Evolutionary conservation across 75 land plant species (phyloP), one percentile per base, ranked within the genome.

Genomic region (Pinus albicaulis): DNA sequence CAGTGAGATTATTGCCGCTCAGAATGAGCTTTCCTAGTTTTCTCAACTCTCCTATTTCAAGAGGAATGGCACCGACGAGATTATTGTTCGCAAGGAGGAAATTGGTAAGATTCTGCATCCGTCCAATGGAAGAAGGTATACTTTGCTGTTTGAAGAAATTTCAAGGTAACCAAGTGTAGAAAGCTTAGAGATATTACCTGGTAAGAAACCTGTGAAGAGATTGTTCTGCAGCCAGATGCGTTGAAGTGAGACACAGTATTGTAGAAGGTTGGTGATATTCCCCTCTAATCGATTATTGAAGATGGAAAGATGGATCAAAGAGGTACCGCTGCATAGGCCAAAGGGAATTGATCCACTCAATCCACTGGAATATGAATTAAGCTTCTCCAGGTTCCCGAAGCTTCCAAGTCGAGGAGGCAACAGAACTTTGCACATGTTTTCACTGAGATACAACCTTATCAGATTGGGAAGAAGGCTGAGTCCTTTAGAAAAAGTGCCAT

Each of bases 61-160:
- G 55, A n/a, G 95, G 95, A 44, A 92, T 74, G n/a, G 59, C 16
- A 5, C 93, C 93, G n/a, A 89, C 76, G 48, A 92, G 26, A 2
- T 73, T 25, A 28, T 92, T 94, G 12, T 75, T 65, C 0, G 92
- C 68, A 38, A 96, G 83, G 74, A 92, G 89, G 41, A 96, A 72
- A 28, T 85, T 74, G 14, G 57, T 52, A 25, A 96, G 85, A 55
- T 81, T 76, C 8, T 41, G 73, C 7, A 96, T 75, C 36, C 79
- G 64, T 2, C 92, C 91, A 72, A 94, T 0, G 48, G 48, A 6
- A 44, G 7, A 5, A 44, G 48, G 48, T 44, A 44, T 44, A 44
- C 8, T 6, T 86, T 90, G 13, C 63, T 36, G 31, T 77, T 79
- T 17, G 76, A 53, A n/a, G 86, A 85, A 25, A 91, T 71, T 10